Conservation (phyloP, 225 moss, liverwort and hornwort species). For the Polytrichum formosum region DNA sequence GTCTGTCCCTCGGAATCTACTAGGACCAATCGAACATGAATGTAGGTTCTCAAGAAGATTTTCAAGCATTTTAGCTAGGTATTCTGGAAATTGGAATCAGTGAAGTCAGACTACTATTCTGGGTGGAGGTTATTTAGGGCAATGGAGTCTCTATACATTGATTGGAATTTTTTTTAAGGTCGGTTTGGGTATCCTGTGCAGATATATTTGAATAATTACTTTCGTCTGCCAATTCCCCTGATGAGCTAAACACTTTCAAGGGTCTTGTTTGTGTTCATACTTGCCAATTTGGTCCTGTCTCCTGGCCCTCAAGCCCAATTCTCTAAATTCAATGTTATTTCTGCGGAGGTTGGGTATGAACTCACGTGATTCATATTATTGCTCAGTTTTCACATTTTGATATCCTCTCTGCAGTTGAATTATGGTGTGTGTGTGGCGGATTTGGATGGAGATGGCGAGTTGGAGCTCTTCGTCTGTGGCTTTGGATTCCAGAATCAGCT, state of each 20-base stretch:
- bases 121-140: too few species aligned
- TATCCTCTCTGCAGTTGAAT: conserved; percentile 51
- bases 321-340: not conserved
- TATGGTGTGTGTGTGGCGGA: conserved; percentile 92
- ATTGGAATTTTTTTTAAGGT: too few species aligned
- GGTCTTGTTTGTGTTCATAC: not conserved
- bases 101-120: too few species aligned
- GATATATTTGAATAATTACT: too few species aligned
- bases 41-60: too few species aligned
- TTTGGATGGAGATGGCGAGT: conserved; percentile 75
- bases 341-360: not conserved
- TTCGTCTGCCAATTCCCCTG: too few species aligned
- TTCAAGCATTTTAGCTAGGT: too few species aligned
- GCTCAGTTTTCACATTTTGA: not conserved
- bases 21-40: too few species aligned
- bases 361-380: not conserved
- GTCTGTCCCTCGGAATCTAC: too few species aligned
- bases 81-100: too few species aligned
- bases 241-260: not conserved
- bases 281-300: not conserved
- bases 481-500: conserved; percentile 76
- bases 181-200: too few species aligned
- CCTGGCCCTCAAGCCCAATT: not conserved
- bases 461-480: conserved; percentile 85
- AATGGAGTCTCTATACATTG: too few species aligned